phyloP scores from a whole-genome alignment of 495 filamentous ascomycete species.

The Xylaria grammica region DNA sequence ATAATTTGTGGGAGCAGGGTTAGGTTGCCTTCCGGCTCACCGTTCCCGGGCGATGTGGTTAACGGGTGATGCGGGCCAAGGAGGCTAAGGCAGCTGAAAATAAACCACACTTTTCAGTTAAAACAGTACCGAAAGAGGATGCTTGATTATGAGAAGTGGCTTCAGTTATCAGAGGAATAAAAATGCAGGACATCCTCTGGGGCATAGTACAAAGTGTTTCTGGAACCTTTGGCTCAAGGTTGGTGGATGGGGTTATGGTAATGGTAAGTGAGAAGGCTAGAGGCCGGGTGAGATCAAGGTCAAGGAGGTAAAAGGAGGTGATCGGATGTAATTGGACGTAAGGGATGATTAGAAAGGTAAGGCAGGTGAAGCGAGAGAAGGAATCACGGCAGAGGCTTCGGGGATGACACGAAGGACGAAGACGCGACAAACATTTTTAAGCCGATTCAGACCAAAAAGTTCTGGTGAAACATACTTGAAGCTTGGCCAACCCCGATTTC shows the following conservation, averaged over 20 bases:
- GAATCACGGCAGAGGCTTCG: constrained; percentile 16
- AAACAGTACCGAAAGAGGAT: neutral
- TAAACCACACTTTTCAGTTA: neutral
- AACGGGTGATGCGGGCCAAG: neutral
- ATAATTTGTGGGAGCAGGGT: neutral
- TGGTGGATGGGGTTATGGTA: neutral
- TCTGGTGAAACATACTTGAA: constrained; percentile 24
- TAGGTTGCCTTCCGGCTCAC: neutral
- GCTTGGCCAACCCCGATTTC: constrained; percentile 22
- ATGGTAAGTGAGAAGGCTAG: neutral
- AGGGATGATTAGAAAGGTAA: too few relatives aligned
- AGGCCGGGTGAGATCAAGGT: too few relatives aligned
- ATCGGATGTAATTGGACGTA: too few relatives aligned
- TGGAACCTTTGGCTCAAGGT: too few relatives aligned
- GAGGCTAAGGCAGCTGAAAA: neutral
- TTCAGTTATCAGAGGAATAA: constrained; percentile 3
- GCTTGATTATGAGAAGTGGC: neutral
- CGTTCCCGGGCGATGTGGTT: neutral
- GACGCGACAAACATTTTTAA: constrained; percentile 10
- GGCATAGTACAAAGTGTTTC: neutral
- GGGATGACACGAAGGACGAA: constrained; percentile 7
- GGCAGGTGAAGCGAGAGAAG: neutral
- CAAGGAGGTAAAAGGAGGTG: too few relatives aligned
- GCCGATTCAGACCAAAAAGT: too few relatives aligned
- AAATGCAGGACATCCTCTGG: constrained; percentile 8